Evolutionary conservation across 2,329 filamentous ascomycete genomes (phyloP), one percentile per base, ranked within the genome.

Genomic region (Chrysosporium keratinophilum): DNA sequence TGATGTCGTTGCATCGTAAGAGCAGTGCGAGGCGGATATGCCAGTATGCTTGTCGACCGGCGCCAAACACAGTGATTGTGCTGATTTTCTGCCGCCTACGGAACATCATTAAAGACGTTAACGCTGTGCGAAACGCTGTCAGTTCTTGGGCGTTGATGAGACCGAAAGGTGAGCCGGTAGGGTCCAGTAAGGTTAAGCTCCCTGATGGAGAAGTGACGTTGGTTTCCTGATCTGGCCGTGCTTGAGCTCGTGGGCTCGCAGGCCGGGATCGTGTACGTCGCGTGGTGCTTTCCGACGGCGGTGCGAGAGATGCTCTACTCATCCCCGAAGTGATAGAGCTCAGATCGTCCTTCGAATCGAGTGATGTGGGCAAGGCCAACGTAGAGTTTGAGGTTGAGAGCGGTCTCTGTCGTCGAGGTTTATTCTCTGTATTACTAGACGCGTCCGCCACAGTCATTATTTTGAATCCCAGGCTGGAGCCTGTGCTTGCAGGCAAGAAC

Each of bases 21-120:
- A 93, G 76, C 58, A 97, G 77, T 0, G 90, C 84, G 3, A 97
- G 78, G 0, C 89, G 84, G 42, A 95, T 81, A 67, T 96, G 91
- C 90, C 90, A 97, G 73, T 91, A 95, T 11, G 91, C 91, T 72
- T 96, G 90, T 61, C 85, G 82, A 44, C 91, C 91, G 34, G 85
- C 84, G 20, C 91, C 91, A 67, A 96, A 97, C 51, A 95, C 84
- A 12, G 85, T 83, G 10, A 96, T 65, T 12, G 83, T 87, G 64
- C 84, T 83, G 41, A 95, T 84, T 28, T 78, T 78, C 53, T 78
- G 74, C 54, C 91, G 86, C 62, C 69, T 78, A 63, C 80, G 80
- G 15, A 84, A 74, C 60, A 85, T 73, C 54, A 83, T 79, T 11
- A 78, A 78, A 5, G 73, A 63, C 0, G 79, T 79, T 11, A 87